These are phyloP conservation scores for Aureococcus anophagefferens DNA, from an alignment of 108 stramenopile genomes.

Conservation along the genomic window DNA sequence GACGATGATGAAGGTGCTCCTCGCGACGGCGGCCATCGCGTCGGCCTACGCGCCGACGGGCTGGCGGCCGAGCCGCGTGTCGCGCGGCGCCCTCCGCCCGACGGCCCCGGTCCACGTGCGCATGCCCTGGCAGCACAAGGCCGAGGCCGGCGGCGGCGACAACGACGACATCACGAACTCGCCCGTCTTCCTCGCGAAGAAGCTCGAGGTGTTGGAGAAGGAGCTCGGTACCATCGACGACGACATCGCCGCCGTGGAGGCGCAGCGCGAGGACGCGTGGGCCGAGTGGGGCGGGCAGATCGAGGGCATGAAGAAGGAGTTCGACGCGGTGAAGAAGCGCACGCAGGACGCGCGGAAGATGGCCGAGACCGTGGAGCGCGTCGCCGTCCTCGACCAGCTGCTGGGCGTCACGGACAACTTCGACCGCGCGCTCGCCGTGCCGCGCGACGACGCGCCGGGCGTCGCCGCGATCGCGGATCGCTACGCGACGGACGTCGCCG, in stretches of 20 bases:
- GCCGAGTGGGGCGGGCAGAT: neutral
- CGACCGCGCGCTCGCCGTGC: neutral
- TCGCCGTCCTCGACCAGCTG: neutral
- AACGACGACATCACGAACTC: neutral
- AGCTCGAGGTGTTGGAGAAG: neutral
- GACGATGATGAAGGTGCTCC: no score
- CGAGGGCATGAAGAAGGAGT: neutral
- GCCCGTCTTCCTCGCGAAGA: neutral
- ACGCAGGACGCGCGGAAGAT: neutral
- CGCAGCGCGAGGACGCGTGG: neutral
- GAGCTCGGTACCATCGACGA: neutral
- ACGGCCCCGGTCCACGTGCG: no score
- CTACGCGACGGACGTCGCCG: neutral
- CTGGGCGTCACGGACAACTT: neutral
- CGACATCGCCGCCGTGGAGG: neutral
- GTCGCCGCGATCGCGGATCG: no score
- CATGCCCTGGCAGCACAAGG: no score
- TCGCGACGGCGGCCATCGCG: no score
- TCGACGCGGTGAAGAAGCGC: neutral
- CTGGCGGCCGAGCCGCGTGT: no score
- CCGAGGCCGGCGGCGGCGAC: no score
- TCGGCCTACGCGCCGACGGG: no score
- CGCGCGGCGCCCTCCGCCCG: no score
- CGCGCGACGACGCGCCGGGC: no score
- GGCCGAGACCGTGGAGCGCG: neutral